phyloP scores from a whole-genome alignment of 78 protist species.

The Dictyostelium citrinum region DNA sequence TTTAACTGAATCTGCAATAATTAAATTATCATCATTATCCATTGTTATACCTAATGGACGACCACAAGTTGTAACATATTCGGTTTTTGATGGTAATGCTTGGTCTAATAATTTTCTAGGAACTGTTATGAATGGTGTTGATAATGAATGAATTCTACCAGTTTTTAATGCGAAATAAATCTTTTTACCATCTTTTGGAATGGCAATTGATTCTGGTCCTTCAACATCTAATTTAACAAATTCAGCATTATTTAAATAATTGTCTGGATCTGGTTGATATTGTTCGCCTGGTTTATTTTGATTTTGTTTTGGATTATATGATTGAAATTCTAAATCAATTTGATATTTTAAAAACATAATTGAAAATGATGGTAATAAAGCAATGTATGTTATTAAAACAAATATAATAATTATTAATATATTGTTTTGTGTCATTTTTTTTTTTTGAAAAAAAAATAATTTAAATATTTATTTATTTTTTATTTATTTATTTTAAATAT shows the following conservation, averaged over 20 bases:
- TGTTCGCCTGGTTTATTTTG: not conserved
- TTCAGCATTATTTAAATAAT: not conserved
- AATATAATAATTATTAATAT: not conserved
- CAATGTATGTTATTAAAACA: not conserved
- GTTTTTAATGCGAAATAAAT: not conserved
- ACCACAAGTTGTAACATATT: not conserved
- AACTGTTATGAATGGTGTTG: not conserved
- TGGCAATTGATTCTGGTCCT: conserved; percentile 25
- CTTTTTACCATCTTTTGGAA: not conserved
- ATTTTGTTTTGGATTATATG: not conserved
- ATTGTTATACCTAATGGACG: conserved; percentile 48
- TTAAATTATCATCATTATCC: conserved; percentile 38
- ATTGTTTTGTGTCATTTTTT: not conserved
- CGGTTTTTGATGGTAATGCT: not conserved
- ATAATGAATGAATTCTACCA: conserved; percentile 27
- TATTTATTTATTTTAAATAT: no score
- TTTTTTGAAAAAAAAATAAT: no score
- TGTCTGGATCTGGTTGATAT: not conserved
- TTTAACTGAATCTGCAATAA: conserved; percentile 55
- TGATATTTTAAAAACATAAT: not conserved
- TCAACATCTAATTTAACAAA: not conserved
- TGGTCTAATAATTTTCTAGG: not conserved
- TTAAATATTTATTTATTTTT: no score
- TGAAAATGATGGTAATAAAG: not conserved
- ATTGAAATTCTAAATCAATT: not conserved